A percentile compares a stretch with the other conserved stretches of the same genome.
Conservation (phyloP, 1,284 basidiomycete genomes). For the Microbotryomycetes sp. region DNA sequence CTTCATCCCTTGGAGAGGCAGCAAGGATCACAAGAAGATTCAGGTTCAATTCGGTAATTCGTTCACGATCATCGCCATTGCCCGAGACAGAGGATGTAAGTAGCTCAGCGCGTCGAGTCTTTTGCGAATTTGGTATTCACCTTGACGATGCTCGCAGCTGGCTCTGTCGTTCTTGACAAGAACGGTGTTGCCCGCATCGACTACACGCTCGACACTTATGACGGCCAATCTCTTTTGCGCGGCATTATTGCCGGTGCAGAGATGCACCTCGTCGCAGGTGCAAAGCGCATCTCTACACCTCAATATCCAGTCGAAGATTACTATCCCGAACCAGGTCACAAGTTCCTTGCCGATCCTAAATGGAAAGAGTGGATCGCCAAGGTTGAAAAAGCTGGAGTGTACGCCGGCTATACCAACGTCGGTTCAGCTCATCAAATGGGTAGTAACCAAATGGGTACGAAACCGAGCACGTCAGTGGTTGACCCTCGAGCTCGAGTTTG, state of each 20-base stretch:
- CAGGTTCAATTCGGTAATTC: slow-evolving; percentile 31
- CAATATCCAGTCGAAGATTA: slow-evolving; percentile 38
- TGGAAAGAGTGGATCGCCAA: slow-evolving; percentile 38
- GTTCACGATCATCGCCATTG: slow-evolving; percentile 55
- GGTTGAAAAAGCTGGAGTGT: slow-evolving; percentile 21
- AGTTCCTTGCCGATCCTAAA: slow-evolving; percentile 27
- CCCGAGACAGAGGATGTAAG: slow-evolving; percentile 60
- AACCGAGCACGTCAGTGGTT: slow-evolving; percentile 39
- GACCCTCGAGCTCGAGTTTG: slow-evolving; percentile 44
- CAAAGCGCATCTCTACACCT: slow-evolving; percentile 41
- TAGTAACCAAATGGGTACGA: slow-evolving; percentile 39
- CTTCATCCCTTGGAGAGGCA: slow-evolving; percentile 39
- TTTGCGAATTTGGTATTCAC: background rate
- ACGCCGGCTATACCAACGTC: slow-evolving; percentile 12
- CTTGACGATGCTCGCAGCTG: slow-evolving; percentile 23
- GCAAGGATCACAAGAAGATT: slow-evolving; percentile 40
- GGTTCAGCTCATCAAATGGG: slow-evolving; percentile 44
- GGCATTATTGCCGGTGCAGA: slow-evolving; percentile 43
- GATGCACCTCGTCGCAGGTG: slow-evolving; percentile 43
- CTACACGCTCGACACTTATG: slow-evolving; percentile 42
- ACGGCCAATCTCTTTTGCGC: slow-evolving; percentile 39
- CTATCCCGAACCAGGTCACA: slow-evolving; percentile 15
- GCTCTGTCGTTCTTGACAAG: slow-evolving; percentile 41
- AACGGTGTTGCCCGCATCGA: slow-evolving; percentile 40
- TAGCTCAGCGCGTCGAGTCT: background rate